Evolutionary conservation across 73 alveolate species (phyloP).

Genomic region (Paramecium sonneborni): DNA sequence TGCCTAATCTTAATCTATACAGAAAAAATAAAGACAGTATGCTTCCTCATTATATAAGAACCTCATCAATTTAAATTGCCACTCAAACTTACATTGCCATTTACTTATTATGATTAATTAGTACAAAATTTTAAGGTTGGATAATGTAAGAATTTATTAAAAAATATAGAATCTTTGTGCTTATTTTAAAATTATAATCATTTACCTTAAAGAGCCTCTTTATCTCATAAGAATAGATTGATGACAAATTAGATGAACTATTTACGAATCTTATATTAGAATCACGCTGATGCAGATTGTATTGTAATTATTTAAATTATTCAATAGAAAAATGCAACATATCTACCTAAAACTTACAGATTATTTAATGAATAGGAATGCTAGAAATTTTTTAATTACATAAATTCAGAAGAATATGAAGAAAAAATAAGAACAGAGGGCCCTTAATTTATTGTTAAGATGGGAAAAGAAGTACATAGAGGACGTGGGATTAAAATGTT

Average conservation of each 20-base stretch:
- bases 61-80: constrained; percentile 10
- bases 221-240: constrained; percentile 23
- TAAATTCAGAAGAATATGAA: constrained; percentile 34
- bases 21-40: constrained; percentile 1
- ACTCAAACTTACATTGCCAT: constrained; percentile 13
- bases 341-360: constrained; percentile 57
- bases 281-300: not conserved
- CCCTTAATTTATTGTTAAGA: constrained; percentile 36
- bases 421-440: constrained; percentile 12
- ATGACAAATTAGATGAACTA: not conserved
- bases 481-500: constrained; percentile 56
- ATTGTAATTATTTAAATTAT: not conserved
- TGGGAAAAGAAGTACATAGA: constrained; percentile 64
- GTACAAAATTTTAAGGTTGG: not conserved
- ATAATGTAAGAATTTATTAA: not conserved
- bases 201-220: constrained; percentile 16
- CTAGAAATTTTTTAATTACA: constrained; percentile 13
- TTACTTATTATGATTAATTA: constrained; percentile 31
- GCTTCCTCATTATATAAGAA: not conserved
- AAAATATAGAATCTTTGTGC: constrained; percentile 28
- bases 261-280: not conserved
- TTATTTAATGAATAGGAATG: constrained; percentile 44
- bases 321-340: constrained; percentile 41
- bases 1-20: not conserved
- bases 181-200: constrained; percentile 5